phyloP scores from a whole-genome alignment of 163 green algal species.

The Chloroidium sp. region DNA sequence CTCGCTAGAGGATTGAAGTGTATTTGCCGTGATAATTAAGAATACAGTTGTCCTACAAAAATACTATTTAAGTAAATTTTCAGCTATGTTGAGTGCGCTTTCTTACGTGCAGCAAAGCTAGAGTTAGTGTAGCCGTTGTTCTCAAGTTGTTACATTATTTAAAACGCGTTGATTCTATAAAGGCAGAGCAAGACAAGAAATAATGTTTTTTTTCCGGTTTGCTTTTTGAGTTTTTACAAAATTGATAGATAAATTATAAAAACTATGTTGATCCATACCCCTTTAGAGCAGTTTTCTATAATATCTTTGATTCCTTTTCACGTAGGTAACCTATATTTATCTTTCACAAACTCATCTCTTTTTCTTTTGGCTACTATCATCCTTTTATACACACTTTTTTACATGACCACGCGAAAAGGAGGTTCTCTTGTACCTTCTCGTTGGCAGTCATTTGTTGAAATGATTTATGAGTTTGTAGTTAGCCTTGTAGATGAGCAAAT shows the following conservation, averaged over 20 bases:
- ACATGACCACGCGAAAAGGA: conserved; percentile 34
- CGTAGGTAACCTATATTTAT: conserved; percentile 44
- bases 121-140: too few species aligned
- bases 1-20: too few species aligned
- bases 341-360: conserved; percentile 47
- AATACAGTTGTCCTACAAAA: too few species aligned
- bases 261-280: conserved; percentile 35
- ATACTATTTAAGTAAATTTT: neutral
- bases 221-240: too few species aligned
- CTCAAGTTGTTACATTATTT: too few species aligned
- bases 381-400: conserved; percentile 35
- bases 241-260: neutral
- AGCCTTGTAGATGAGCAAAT: conserved; percentile 51
- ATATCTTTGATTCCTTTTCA: conserved; percentile 42
- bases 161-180: too few species aligned
- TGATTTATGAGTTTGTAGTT: conserved; percentile 56
- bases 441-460: conserved; percentile 50
- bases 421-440: conserved; percentile 40
- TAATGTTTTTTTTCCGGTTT: too few species aligned
- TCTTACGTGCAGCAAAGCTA: too few species aligned
- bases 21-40: too few species aligned
- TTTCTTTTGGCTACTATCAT: conserved; percentile 34
- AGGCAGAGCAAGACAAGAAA: too few species aligned
- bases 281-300: conserved; percentile 46
- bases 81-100: neutral